Evolutionary conservation across 495 filamentous ascomycete species (phyloP).

Genomic region (Copromyces sp.): DNA sequence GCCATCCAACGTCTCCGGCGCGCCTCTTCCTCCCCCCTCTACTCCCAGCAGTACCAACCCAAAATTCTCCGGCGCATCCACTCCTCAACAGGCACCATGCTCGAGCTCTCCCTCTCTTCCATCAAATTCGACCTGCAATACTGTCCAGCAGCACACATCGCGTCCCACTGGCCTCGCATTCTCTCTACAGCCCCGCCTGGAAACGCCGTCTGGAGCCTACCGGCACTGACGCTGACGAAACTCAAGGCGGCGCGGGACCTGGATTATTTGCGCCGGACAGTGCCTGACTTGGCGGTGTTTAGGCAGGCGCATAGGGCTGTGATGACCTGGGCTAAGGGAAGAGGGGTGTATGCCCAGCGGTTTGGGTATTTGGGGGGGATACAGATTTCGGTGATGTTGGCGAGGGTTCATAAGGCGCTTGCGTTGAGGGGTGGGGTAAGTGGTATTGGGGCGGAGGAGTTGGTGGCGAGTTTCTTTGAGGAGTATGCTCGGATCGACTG

Average conservation of each 20-base stretch:
- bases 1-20: conserved; percentile 40
- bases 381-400: conserved; percentile 47
- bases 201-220: conserved; percentile 38
- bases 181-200: conserved; percentile 19
- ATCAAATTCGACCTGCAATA: conserved; percentile 51
- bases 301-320: conserved; percentile 41
- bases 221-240: conserved; percentile 37
- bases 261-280: conserved; percentile 39
- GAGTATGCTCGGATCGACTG: conserved; percentile 49
- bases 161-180: conserved; percentile 31
- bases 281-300: conserved; percentile 43
- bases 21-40: conserved; percentile 10
- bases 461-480: conserved; percentile 44
- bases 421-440: conserved; percentile 4
- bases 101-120: conserved; percentile 40
- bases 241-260: conserved; percentile 48
- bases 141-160: conserved; percentile 40
- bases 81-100: conserved; percentile 42
- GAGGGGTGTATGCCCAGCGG: conserved; percentile 46
- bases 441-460: conserved; percentile 25
- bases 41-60: not conserved
- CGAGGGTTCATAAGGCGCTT: conserved; percentile 41
- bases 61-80: conserved; percentile 42
- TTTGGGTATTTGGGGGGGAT: conserved; percentile 50
- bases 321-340: conserved; percentile 42